Percentiles rank a stretch among this genome's conserved stretches.
phyloP scores from a whole-genome alignment of 2,329 filamentous ascomycete genomes.

The Penicillium verrucosum region DNA sequence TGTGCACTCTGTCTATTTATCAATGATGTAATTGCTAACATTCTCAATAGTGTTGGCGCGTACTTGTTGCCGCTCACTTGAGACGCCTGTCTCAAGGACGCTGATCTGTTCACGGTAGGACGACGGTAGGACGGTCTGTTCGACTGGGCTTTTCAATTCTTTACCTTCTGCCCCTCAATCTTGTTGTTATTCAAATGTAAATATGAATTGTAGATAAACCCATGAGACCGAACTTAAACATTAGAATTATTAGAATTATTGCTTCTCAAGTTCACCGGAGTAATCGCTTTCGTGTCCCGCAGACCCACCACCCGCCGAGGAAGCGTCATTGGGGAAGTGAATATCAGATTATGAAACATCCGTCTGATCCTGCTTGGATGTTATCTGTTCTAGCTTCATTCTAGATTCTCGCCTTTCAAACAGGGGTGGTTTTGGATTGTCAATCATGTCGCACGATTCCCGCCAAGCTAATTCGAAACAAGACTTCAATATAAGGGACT shows the following conservation, averaged over 20 bases:
- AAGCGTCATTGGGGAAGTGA: background rate
- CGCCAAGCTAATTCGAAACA: background rate
- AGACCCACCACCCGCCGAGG: background rate
- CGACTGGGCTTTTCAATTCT: background rate
- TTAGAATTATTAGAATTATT: background rate
- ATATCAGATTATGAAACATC: background rate
- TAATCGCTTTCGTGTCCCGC: background rate
- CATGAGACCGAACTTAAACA: background rate
- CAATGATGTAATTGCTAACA: background rate
- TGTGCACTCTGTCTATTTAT: background rate
- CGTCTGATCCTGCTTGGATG: too few species aligned
- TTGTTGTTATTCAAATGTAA: background rate
- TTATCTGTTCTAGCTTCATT: too few species aligned
- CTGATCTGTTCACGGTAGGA: too few species aligned
- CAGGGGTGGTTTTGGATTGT: background rate
- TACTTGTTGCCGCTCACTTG: conserved; percentile 10
- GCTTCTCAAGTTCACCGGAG: background rate
- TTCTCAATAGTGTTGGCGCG: conserved; percentile 12
- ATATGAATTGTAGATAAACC: background rate
- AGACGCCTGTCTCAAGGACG: background rate
- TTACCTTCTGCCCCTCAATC: background rate
- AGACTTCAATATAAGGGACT: background rate
- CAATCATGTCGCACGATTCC: background rate
- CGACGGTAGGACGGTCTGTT: background rate
- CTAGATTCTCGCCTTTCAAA: background rate